phyloP scores from a whole-genome alignment of 2,329 filamentous ascomycete genomes.

The Fusarium irregulare region DNA sequence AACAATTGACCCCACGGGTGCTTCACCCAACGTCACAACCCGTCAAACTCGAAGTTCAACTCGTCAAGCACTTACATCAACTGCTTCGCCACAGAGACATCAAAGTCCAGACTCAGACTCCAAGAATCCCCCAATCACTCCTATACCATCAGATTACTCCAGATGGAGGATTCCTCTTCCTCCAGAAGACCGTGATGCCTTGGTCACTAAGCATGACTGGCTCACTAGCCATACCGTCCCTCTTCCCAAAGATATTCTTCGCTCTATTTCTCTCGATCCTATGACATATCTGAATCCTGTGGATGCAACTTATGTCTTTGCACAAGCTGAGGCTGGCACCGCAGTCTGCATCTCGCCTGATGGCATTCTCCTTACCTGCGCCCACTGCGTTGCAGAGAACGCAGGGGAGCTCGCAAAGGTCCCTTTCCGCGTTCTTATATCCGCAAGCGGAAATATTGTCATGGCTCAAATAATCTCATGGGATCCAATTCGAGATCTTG shows the following conservation, averaged over 20 bases:
- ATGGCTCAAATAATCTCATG: slow-evolving; percentile 55
- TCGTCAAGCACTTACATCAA: slow-evolving; percentile 2
- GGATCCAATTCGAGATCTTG: slow-evolving; percentile 59
- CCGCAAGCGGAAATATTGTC: slow-evolving; percentile 54
- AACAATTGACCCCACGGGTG: neutral
- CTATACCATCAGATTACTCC: neutral
- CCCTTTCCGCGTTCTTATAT: slow-evolving; percentile 56
- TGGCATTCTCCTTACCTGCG: slow-evolving; percentile 62
- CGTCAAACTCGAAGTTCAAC: slow-evolving; percentile 34
- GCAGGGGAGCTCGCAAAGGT: slow-evolving; percentile 46
- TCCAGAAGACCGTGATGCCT: slow-evolving; percentile 1
- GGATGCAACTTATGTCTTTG: slow-evolving; percentile 58
- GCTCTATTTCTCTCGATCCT: slow-evolving; percentile 1
- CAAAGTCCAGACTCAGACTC: neutral
- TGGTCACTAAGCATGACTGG: slow-evolving; percentile 33
- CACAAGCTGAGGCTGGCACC: slow-evolving; percentile 61
- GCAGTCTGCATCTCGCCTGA: slow-evolving; percentile 59
- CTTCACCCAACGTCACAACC: neutral
- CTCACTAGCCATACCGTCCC: slow-evolving; percentile 34
- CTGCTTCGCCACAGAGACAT: neutral
- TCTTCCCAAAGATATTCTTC: slow-evolving; percentile 19
- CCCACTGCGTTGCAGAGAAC: slow-evolving; percentile 62
- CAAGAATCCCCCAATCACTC: slow-evolving; percentile 7
- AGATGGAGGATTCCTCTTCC: neutral
- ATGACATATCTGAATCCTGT: slow-evolving; percentile 10